These are phyloP conservation scores for Aspergillus sp. DNA, from an alignment of 2,329 filamentous ascomycete genomes.

Conservation along the genomic window DNA sequence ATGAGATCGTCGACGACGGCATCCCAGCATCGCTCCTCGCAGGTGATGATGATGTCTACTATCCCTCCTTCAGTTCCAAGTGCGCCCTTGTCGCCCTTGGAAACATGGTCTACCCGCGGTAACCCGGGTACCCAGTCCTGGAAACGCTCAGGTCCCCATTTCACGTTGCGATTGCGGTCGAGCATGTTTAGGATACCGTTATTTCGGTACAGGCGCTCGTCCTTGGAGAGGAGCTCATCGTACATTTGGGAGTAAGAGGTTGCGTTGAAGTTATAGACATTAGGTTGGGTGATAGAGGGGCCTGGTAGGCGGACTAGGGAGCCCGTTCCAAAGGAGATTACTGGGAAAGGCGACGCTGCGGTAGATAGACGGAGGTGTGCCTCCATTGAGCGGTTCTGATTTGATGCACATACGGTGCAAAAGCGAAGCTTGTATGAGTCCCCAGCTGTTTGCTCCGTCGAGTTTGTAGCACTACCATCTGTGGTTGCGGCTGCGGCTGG, in stretches of 20 bases:
- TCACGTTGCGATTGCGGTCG: constrained; percentile 84
- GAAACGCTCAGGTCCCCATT: constrained; percentile 95
- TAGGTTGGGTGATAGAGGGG: constrained; percentile 86
- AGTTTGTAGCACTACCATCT: neutral
- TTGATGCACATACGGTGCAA: constrained; percentile 98
- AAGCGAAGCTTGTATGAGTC: constrained; percentile 87
- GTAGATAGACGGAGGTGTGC: constrained; percentile 90
- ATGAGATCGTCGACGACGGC: constrained; percentile 93
- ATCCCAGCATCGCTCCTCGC: constrained; percentile 97
- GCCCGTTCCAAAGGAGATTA: constrained; percentile 96
- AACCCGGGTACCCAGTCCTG: constrained; percentile 93
- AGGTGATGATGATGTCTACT: constrained; percentile 93
- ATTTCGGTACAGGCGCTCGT: constrained; percentile 79
- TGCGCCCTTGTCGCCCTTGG: constrained; percentile 70
- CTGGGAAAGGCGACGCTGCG: constrained; percentile 82
- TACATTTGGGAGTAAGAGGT: constrained; percentile 96
- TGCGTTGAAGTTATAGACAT: constrained; percentile 97
- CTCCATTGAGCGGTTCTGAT: constrained; percentile 99
- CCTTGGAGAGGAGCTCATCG: constrained; percentile 82
- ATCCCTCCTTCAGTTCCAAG: constrained; percentile 82
- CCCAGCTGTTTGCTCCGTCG: neutral
- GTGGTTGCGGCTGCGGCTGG: constrained; percentile 29
- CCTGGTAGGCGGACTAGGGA: constrained; percentile 91
- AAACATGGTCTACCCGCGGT: constrained; percentile 72
- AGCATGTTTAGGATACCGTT: constrained; percentile 97